Base-by-base conservation (phyloP, 139 green algal genomes). In the Chlorella vulgaris region DNA sequence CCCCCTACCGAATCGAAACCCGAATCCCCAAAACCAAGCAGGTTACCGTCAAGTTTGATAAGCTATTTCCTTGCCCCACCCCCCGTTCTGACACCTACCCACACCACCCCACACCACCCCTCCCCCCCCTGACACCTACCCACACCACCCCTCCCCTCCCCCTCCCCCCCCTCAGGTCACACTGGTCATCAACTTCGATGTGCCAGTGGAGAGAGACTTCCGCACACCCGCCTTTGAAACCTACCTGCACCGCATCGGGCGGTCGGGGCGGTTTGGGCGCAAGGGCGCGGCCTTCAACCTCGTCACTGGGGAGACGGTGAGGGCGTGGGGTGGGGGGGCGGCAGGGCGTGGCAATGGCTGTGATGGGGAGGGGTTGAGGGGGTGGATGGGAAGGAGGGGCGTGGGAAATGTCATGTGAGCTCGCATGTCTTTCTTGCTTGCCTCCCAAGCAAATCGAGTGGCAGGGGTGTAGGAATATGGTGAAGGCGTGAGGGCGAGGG, bases 231-330 rank as follows among this genome's bases (percentile, higher is more conserved):
- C 91, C 39, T 99, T 94, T 83, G 97, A 99, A 84, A 99, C 95
- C 7, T 99, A 99, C 88, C 87, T 99, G 39, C 97, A 99, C 88
- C 90, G 97, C 80, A 99, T 99, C 80, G 97, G 97, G 19, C 91
- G 97, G 39, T 93, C 79, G 31, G 97, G 96, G 18, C 88, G 97
- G 7, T 99, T 99, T 88, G 97, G 97, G 2, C 89, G 94, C 43
- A 98, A 98, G 89, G 97, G 95, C 22, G 93, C 89, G n/a, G 95
- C 95, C 21, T 98, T 98, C 89, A 98, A 98, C 89, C 90, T 98
- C 31, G 87, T 96, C 8, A 84, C 69, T 15, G 88, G 87, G 0
- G 42, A 65, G 28, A 28, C 85, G 83, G 90, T 92, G 68, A 55
- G 82, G 40, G 47, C 35, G 55, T 70, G 7, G 7, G 68, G 13